Evolutionary conservation across 139 green algal genomes (phyloP), one percentile per base, ranked within the genome.

Genomic region (Chlamydomonas urium): DNA sequence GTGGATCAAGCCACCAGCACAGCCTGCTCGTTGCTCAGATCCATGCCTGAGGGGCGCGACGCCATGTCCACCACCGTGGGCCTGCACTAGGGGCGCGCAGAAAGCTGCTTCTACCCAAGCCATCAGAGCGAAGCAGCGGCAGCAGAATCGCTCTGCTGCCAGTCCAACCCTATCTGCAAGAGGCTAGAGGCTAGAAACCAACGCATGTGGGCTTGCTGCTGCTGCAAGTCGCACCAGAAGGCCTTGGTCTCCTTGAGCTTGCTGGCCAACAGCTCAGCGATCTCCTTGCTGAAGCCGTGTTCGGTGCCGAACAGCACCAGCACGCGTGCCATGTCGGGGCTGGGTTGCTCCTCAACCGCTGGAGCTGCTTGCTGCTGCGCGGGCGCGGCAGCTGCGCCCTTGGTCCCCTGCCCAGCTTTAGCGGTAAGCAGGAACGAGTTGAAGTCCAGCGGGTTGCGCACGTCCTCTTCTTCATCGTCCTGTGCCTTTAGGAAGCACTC

Each of bases 271-370:
- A 83, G 89, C 79, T 97, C 89, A 8, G 90, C 90, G 56, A 97
- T 88, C 76, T 96, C 91, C 66, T 90, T 88, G 3, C 80, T 86
- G 33, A 96, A 95, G 35, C 92, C 92, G 65, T 88, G 96, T 79
- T 97, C 92, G 0, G 92, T 97, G 66, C 92, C 92, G 71, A 86
- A 96, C 62, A 96, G 36, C 1, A 97, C 77, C 4, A 75, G 60
- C 35, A 96, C 82, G 26, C 82, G 80, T 10, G 74, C 80, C 29
- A 72, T 71, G 48, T 81, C 56, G 3, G 69, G 62, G 2, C 38
- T 26, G 0, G 78, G 73, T 0, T 57, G 28, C 10, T 69, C 33
- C 14, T 53, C 14, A 1, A 28, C 19, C 4, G 50, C 5, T 29
- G 2, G 37, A 53, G 31, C 50, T n/a, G 37, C 14, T 31, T 1